Conservation (phyloP, 805 yeast species). For the Ogataea corticis region DNA sequence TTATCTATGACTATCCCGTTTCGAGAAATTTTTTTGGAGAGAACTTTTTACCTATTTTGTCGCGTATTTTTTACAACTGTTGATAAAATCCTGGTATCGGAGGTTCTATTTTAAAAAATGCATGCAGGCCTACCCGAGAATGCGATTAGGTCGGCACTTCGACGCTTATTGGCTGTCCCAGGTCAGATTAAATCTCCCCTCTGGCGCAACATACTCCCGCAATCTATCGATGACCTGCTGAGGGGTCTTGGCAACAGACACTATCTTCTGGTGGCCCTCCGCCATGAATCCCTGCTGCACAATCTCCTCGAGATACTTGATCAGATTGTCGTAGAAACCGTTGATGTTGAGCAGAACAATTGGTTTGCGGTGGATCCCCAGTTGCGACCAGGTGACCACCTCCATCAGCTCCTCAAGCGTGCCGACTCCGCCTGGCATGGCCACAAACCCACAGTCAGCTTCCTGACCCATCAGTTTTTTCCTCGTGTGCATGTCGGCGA, state of each 20-base stretch:
- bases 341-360: conserved; percentile 72
- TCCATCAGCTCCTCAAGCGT: conserved; percentile 88
- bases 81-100: neutral
- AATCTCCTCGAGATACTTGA: conserved; percentile 59
- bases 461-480: conserved; percentile 82
- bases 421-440: conserved; percentile 91
- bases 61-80: neutral
- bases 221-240: conserved; percentile 69
- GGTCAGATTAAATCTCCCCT: conserved; percentile 70
- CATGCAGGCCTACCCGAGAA: too few relatives aligned
- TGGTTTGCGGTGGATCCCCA: conserved; percentile 82
- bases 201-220: conserved; percentile 60
- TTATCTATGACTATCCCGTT: conserved; percentile 1
- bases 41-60: too few relatives aligned
- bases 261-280: conserved; percentile 60
- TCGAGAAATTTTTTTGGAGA: neutral
- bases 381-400: conserved; percentile 85
- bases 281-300: conserved; percentile 68
- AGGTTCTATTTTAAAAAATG: neutral
- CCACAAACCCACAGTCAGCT: conserved; percentile 76
- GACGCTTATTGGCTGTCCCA: conserved; percentile 37
- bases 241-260: conserved; percentile 64
- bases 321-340: conserved; percentile 75
- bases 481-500: conserved; percentile 85
- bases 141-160: neutral